These are phyloP conservation scores for Arabidopsis hybrid DNA, from an alignment of 441 rosid genomes.

Conservation along the genomic window DNA sequence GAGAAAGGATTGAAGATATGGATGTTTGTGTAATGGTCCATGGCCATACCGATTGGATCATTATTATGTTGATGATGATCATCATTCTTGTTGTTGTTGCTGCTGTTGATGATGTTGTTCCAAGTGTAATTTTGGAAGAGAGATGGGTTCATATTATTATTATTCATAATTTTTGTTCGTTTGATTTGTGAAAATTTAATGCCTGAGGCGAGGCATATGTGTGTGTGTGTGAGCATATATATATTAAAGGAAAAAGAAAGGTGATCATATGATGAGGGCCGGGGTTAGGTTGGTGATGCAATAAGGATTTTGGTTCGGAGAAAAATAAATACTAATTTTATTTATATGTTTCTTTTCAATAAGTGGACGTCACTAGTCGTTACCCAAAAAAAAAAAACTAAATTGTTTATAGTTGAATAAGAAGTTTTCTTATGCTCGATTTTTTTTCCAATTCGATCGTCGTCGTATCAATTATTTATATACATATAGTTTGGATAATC, in stretches of 20 bases:
- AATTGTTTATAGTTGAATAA: conserved; percentile 14
- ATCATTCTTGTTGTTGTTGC: conserved; percentile 24
- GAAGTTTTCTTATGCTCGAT: neutral
- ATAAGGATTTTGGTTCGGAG: conserved; percentile 43
- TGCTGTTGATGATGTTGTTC: conserved; percentile 40
- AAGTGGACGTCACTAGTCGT: conserved; percentile 38
- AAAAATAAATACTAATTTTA: conserved; percentile 16
- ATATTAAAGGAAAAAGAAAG: conserved; percentile 30
- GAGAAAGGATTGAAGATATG: conserved; percentile 50
- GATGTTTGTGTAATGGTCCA: conserved; percentile 54
- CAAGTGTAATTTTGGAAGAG: conserved; percentile 58
- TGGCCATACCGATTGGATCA: conserved; percentile 52
- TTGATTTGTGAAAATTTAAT: conserved; percentile 28
- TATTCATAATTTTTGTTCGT: conserved; percentile 49
- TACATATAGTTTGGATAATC: neutral
- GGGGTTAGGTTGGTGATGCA: conserved; percentile 56
- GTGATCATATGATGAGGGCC: conserved; percentile 46
- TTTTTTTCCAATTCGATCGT: neutral
- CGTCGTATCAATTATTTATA: conserved; percentile 1
- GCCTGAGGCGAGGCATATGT: conserved; percentile 22
- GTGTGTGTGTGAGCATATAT: conserved; percentile 21
- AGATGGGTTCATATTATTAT: conserved; percentile 58
- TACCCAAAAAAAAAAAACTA: neutral
- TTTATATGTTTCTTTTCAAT: conserved; percentile 16
- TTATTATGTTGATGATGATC: conserved; percentile 25